Base-by-base conservation (phyloP, 2,329 filamentous ascomycete genomes). In the Paraphaeosphaeria minitans region DNA sequence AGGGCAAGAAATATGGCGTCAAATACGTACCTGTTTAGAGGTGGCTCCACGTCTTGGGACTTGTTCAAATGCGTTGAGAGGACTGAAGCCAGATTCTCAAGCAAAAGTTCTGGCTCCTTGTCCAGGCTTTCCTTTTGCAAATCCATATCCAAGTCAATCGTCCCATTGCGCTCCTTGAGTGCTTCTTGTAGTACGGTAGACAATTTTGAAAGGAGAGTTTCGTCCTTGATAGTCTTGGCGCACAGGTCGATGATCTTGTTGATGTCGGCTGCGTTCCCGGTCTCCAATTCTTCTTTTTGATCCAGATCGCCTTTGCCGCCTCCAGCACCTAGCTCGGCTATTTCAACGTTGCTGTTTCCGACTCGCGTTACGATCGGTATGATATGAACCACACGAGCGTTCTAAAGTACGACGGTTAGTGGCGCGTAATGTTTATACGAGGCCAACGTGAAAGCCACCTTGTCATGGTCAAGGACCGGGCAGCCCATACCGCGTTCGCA, bases 251-350 rank as follows among this genome's bases (percentile, higher is more conserved):
- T 77, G 5, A 92, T 72, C 46, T 85, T 82, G 1, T 81, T 78
- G 0, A 85, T 66, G n/a, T 83, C 76, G 24, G 66, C 66, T 1
- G 59, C 66, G 59, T 84, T 81, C 7, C 85, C 72, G 10, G 86
- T 73, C 35, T 90, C 87, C 8, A 95, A 76, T 70, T 91, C 89
- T 24, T 87, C 85, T 22, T 84, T 83, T 48, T 88, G 85, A 64
- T 88, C 84, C 6, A 96, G 77, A 73, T 96, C 92, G 2, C 89
- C 89, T 13, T 87, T 87, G 0, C 93, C 93, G 6, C 92, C 93
- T 6, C 92, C 93, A 29, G 91, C 84, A 1, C 92, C 93, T 7
- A 88, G 70, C 72, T 97, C 94, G 2, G 82, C 82, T 33, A 96
- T 79, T 22, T 92, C 86, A 14, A 77, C 22, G 37, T 43, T 33